Base-by-base conservation (phyloP, 768 basidiomycete genomes). In the Rhodotorula diobovata region DNA sequence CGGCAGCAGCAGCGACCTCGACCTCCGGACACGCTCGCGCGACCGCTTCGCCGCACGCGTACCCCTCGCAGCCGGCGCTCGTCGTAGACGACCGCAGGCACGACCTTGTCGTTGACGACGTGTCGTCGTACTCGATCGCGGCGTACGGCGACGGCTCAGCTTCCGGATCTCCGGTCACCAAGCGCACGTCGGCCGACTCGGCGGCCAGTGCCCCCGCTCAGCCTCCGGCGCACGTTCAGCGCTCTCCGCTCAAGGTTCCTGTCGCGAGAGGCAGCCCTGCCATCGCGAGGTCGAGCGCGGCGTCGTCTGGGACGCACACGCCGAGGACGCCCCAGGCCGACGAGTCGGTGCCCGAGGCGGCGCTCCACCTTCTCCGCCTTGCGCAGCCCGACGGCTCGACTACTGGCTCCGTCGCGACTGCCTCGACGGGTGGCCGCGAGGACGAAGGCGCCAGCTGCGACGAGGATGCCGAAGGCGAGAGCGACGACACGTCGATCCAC, bases 401-500 rank as follows among this genome's bases (percentile, higher is more conserved):
- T 30, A 58, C 62, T 2, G 70, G 62, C 10, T 67, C 66, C 9
- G 63, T 67, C 28, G 66, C 70, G 51, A 75, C 63, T 30, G 61
- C 51, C 23, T 71, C 70, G 64, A 71, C 73, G 2, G 57, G 63
- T 10, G 58, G 64, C 34, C 66, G 50, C 34, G 69, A 62, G 25
- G 64, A 68, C 34, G 61, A 62, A 1, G n/a, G n/a, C n/a, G 45
- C 51, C 0, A 65, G 63, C 48, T 41, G 56, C 63, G 69, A 74
- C 50, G 73, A 74, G 28, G 73, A 75, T 39, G 70, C 64, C 37
- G 73, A 75, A 45, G 73, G 70, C 34, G 70, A 71, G 64, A 69
- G 67, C n/a, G 73, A 71, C 64, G 73, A 71, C 39, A 75, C 73
- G 51, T 66, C 63, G 54, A 70, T 75, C 57, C 57, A 71, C 57